phyloP scores from a whole-genome alignment of 1,139 yeast species.

The Lodderomyces jiufengensis region DNA sequence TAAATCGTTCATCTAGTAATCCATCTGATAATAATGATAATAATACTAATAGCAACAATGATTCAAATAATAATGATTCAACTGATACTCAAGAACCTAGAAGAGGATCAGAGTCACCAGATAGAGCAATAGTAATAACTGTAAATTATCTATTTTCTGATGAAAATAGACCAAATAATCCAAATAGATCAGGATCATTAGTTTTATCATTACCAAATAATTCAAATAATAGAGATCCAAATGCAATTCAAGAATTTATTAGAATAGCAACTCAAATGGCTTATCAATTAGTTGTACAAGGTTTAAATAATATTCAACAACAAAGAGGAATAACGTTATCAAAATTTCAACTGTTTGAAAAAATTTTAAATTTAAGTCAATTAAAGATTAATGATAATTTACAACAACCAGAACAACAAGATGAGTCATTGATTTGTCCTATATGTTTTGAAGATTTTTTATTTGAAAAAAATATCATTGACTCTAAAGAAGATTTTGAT shows the following conservation, averaged over 20 bases:
- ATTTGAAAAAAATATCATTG: slow-evolving; percentile 12
- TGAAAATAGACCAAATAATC: slow-evolving; percentile 37
- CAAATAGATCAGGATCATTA: slow-evolving; percentile 51
- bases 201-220: slow-evolving; percentile 64
- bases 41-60: not conserved
- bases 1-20: not conserved
- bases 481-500: not conserved
- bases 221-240: slow-evolving; percentile 52
- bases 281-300: slow-evolving; percentile 53
- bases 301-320: slow-evolving; percentile 25
- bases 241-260: slow-evolving; percentile 53
- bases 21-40: not conserved
- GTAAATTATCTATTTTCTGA: slow-evolving; percentile 46
- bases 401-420: slow-evolving; percentile 28
- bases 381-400: slow-evolving; percentile 12
- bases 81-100: slow-evolving; percentile 1
- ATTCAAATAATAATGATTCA: not conserved
- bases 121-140: slow-evolving; percentile 37
- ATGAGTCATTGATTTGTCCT: slow-evolving; percentile 45
- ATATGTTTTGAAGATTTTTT: slow-evolving; percentile 63
- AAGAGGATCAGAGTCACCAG: not conserved
- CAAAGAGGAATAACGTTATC: slow-evolving; percentile 50
- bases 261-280: slow-evolving; percentile 70
- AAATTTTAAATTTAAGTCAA: slow-evolving; percentile 2
- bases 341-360: slow-evolving; percentile 49